These are phyloP conservation scores for Teratosphaeria epicoccoides DNA, from an alignment of 2,329 filamentous ascomycete genomes.

Conservation along the genomic window DNA sequence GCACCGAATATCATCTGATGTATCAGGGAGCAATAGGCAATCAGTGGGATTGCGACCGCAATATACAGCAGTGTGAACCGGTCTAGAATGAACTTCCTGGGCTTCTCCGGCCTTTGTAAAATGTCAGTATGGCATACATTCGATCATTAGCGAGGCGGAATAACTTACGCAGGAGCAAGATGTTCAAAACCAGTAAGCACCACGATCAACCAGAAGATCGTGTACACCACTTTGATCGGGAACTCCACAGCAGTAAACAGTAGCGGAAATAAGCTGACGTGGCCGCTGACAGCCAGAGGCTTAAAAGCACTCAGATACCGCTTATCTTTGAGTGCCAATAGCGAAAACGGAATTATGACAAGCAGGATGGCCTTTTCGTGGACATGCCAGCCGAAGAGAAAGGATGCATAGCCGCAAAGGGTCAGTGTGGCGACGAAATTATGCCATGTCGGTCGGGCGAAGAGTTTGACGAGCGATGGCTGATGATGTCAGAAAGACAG, in stretches of 20 bases:
- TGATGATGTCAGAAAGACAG: constrained; percentile 18
- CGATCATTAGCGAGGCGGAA: not conserved
- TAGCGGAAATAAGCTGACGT: constrained; percentile 89
- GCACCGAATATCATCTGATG: constrained; percentile 77
- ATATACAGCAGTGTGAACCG: constrained; percentile 86
- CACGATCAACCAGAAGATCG: constrained; percentile 77
- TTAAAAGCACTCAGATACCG: constrained; percentile 86
- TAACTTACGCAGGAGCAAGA: constrained; percentile 61
- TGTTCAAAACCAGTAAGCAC: constrained; percentile 82
- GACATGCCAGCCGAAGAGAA: constrained; percentile 96
- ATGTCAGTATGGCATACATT: constrained; percentile 1
- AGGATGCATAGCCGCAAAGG: constrained; percentile 89
- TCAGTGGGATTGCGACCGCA: constrained; percentile 75
- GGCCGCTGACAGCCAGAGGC: constrained; percentile 81
- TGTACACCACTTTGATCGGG: constrained; percentile 87
- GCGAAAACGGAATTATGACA: constrained; percentile 87
- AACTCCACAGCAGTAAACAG: constrained; percentile 89
- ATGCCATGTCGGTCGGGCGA: constrained; percentile 71
- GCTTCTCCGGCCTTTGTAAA: constrained; percentile 49
- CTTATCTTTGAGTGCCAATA: constrained; percentile 81
- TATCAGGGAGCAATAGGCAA: constrained; percentile 75
- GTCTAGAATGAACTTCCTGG: constrained; percentile 82
- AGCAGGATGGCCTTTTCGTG: constrained; percentile 95
- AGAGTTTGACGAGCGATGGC: constrained; percentile 71
- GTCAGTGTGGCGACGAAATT: constrained; percentile 82